Percentiles rank a stretch among this genome's conserved stretches.
phyloP scores from a whole-genome alignment of 2,329 filamentous ascomycete genomes.

The Hirsutella thompsonii region DNA sequence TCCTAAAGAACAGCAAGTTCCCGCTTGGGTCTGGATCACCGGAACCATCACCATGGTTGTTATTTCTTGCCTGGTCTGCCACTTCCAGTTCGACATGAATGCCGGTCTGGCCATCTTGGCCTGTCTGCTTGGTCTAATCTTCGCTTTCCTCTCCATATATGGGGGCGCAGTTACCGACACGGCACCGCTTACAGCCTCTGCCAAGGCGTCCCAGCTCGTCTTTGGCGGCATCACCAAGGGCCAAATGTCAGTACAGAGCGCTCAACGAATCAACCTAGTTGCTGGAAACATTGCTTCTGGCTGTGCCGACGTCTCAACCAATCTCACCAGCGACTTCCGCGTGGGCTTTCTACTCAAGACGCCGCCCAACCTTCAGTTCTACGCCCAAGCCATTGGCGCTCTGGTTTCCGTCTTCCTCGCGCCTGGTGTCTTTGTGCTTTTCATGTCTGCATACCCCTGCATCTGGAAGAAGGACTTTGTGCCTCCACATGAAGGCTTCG shows the following conservation, averaged over 20 bases:
- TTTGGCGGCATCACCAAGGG: conserved; percentile 51
- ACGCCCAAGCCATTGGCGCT: conserved; percentile 50
- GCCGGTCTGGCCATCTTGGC: conserved; percentile 42
- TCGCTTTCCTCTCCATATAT: conserved; percentile 39
- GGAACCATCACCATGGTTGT: conserved; percentile 33
- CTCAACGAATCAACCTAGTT: conserved; percentile 53
- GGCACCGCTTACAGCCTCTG: conserved; percentile 51
- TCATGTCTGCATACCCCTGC: conserved; percentile 56
- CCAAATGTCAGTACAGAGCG: conserved; percentile 32
- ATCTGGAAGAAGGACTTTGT: conserved; percentile 34
- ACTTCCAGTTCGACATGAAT: conserved; percentile 42
- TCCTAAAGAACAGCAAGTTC: conserved; percentile 2
- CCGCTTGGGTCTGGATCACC: conserved; percentile 38
- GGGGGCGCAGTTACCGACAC: conserved; percentile 42
- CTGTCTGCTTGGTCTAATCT: conserved; percentile 42
- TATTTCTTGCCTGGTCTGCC: conserved; percentile 37
- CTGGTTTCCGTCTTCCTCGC: conserved; percentile 54
- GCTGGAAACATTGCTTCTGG: conserved; percentile 45
- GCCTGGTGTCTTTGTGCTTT: conserved; percentile 54
- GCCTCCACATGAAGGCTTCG: conserved; percentile 8
- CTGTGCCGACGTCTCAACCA: conserved; percentile 38
- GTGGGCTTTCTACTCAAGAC: conserved; percentile 56
- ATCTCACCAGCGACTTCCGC: conserved; percentile 50
- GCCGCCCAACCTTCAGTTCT: conserved; percentile 51
- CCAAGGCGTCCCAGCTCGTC: conserved; percentile 57